Evolutionary conservation across 2,329 filamentous ascomycete genomes (phyloP), one percentile per base, ranked within the genome.

Genomic region (Alternaria panax): DNA sequence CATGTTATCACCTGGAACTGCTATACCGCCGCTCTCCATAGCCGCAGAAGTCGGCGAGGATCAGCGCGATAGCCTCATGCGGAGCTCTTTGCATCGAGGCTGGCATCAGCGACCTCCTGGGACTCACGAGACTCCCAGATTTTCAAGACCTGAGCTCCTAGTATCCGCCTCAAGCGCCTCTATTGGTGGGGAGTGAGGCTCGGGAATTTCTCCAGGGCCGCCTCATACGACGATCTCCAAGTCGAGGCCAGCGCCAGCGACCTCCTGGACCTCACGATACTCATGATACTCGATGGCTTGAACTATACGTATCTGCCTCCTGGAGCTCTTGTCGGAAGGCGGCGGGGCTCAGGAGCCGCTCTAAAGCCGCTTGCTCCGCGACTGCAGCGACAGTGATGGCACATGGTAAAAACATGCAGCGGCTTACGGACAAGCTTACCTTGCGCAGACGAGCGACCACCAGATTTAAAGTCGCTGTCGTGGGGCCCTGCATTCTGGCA

Each of bases 271-370:
- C n/a, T 20, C 9, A 6, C 5, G 9, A 30, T 9, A 30, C 18
- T 2, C 25, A 20, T 2, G 9, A 4, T 12, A 0, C n/a, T 16
- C 1, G 5, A 46, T 5, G 25, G 0, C 11, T 7, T 14, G 16
- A 8, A 5, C 27, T 7, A n/a, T 7, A 20, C 20, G n/a, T 16
- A 14, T 3, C 7, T 25, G 27, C 5, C 25, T 30, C 7, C 42
- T 20, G 9, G 42, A 25, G n/a, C n/a, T 30, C n/a, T 25, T 46
- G 2, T 25, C 11, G 3, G n/a, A 27, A 4, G 25, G 2, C 7
- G 25, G 9, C 3, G 1, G 20, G 5, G n/a, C 8, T 14, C 16
- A 20, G 12, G 42, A 9, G 11, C 25, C 42, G 9, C 25, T 28
- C 30, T 25, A 30, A 30, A 20, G 7, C 28, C 14, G 30, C 20